These are phyloP conservation scores for Marchantia polymorpha DNA, from an alignment of 225 moss, liverwort and hornwort species.

Conservation along the genomic window DNA sequence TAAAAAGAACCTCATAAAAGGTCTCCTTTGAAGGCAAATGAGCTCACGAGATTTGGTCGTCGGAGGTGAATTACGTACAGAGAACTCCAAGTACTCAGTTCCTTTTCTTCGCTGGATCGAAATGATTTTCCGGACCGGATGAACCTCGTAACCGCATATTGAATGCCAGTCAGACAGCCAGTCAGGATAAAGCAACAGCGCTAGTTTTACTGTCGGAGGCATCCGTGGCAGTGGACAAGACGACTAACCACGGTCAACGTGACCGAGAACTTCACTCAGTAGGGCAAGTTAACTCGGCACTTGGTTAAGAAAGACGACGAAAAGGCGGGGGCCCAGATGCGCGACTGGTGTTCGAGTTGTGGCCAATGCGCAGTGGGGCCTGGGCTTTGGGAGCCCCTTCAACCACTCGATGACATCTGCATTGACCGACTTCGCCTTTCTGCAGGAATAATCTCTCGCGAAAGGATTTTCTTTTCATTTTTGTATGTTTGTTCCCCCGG, in stretches of 20 bases:
- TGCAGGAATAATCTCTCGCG: conserved; percentile 62
- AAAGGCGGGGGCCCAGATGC: conserved; percentile 93
- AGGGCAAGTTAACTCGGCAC: conserved; percentile 84
- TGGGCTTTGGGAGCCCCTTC: conserved; percentile 72
- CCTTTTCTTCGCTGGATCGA: too few relatives aligned
- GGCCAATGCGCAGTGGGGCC: conserved; percentile 52
- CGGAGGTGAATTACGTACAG: too few relatives aligned
- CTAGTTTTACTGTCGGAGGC: conserved; percentile 58
- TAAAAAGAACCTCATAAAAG: too few relatives aligned
- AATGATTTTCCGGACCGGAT: conserved; percentile 45
- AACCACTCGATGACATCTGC: conserved; percentile 84
- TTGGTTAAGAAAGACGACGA: conserved; percentile 81
- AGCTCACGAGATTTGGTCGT: too few relatives aligned
- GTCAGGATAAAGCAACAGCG: conserved; percentile 61
- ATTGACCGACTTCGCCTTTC: conserved; percentile 84
- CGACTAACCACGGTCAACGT: conserved; percentile 81
- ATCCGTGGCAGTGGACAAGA: conserved; percentile 63
- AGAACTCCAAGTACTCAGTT: too few relatives aligned
- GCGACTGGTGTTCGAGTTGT: conserved; percentile 72
- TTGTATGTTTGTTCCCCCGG: neutral
- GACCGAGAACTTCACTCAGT: conserved; percentile 79
- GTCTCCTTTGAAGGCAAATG: too few relatives aligned
- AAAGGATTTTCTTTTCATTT: too few relatives aligned
- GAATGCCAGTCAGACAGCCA: conserved; percentile 84
- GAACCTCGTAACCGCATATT: conserved; percentile 84